A percentile compares a stretch with the other conserved stretches of the same genome.
Evolutionary conservation across 768 basidiomycete genomes (phyloP).

Genomic region (Neoboletus magnificus): DNA sequence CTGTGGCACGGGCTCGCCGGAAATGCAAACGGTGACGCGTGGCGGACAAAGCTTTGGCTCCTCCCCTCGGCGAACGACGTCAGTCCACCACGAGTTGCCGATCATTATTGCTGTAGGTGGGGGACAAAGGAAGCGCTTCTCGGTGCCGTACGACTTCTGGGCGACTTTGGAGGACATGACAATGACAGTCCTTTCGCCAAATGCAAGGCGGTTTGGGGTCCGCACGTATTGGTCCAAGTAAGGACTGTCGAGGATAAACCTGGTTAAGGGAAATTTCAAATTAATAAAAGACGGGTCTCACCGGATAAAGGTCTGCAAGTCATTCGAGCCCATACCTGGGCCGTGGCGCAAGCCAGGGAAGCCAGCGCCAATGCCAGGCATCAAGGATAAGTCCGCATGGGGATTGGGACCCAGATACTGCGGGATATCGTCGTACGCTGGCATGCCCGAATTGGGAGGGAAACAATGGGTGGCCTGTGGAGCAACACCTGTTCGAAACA

Average conservation of each 20-base stretch:
- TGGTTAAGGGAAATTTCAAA: slow-evolving; percentile 15
- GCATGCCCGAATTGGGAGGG: slow-evolving; percentile 47
- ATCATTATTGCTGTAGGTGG: slow-evolving; percentile 93
- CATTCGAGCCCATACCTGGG: slow-evolving; percentile 58
- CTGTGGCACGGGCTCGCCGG: slow-evolving; percentile 82
- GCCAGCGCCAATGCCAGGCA: slow-evolving; percentile 60
- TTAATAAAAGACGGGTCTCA: slow-evolving; percentile 31
- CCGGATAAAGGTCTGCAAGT: slow-evolving; percentile 81
- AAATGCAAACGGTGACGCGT: slow-evolving; percentile 84
- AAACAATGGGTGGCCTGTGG: slow-evolving; percentile 69
- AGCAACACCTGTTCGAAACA: slow-evolving; percentile 59
- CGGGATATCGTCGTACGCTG: slow-evolving; percentile 57
- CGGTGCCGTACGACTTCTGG: slow-evolving; percentile 95
- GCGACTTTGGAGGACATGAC: slow-evolving; percentile 98
- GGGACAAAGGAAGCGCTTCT: slow-evolving; percentile 93
- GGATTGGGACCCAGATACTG: slow-evolving; percentile 53
- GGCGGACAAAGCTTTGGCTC: slow-evolving; percentile 74
- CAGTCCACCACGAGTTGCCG: slow-evolving; percentile 93
- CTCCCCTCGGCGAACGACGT: slow-evolving; percentile 69
- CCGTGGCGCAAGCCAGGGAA: slow-evolving; percentile 63
- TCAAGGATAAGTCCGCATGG: slow-evolving; percentile 55
- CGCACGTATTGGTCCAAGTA: slow-evolving; percentile 84
- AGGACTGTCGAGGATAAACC: slow-evolving; percentile 45
- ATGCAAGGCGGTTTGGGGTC: slow-evolving; percentile 79
- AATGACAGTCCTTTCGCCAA: slow-evolving; percentile 91